These are phyloP conservation scores for Hyphodiscus hymeniophilus DNA, from an alignment of 495 filamentous ascomycete genomes.

Conservation along the genomic window DNA sequence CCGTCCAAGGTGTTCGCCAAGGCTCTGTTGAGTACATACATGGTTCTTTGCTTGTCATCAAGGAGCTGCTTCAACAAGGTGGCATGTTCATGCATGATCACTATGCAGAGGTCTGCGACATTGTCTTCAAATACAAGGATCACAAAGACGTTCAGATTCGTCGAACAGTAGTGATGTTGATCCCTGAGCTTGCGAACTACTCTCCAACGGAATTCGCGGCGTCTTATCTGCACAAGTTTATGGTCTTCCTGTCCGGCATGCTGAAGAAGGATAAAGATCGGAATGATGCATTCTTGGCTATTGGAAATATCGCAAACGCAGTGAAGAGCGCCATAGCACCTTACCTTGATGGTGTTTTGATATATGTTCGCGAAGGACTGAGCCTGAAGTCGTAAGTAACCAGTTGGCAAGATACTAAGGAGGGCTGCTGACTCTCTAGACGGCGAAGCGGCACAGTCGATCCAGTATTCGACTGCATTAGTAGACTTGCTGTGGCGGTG, in stretches of 20 bases:
- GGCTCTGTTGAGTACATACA: conserved; percentile 79
- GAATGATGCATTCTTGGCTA: conserved; percentile 86
- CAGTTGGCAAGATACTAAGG: conserved; percentile 6
- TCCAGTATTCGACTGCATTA: conserved; percentile 98
- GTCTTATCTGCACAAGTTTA: conserved; percentile 85
- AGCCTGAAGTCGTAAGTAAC: conserved; percentile 52
- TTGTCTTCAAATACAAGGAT: conserved; percentile 82
- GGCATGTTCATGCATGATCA: conserved; percentile 98
- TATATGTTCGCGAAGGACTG: conserved; percentile 85
- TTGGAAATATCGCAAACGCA: conserved; percentile 92
- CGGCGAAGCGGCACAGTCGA: conserved; percentile 68
- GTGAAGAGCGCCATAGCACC: conserved; percentile 89
- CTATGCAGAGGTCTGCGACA: conserved; percentile 82
- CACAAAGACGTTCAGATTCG: conserved; percentile 82
- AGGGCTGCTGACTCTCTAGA: conserved; percentile 23
- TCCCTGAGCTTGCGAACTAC: conserved; percentile 89
- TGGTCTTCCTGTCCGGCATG: conserved; percentile 90
- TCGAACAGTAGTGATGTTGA: conserved; percentile 77
- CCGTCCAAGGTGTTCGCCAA: conserved; percentile 65
- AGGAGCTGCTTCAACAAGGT: conserved; percentile 83
- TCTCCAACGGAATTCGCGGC: conserved; percentile 77
- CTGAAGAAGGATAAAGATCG: conserved; percentile 94
- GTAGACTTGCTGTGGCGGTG: conserved; percentile 88
- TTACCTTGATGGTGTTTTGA: conserved; percentile 87
- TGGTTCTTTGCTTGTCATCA: conserved; percentile 82